Evolutionary conservation across 2,329 filamentous ascomycete genomes (phyloP).

Genomic region (Aspergillus sp.): DNA sequence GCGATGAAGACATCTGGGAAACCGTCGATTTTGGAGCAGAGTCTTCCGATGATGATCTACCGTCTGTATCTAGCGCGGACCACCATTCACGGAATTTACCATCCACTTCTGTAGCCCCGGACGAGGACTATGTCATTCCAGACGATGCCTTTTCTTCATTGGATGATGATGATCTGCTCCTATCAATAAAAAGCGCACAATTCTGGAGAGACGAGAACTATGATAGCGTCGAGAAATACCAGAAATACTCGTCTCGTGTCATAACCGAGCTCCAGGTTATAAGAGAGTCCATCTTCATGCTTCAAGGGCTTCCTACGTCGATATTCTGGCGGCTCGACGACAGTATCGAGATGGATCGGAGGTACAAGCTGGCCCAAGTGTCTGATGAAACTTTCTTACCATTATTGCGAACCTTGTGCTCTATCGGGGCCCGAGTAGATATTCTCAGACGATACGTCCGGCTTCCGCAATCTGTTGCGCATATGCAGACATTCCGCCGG

Average conservation of each 20-base stretch:
- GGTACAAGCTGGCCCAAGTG: constrained; percentile 36
- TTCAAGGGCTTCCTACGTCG: constrained; percentile 73
- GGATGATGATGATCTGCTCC: constrained; percentile 36
- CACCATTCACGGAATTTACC: constrained; percentile 29
- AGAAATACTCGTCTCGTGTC: constrained; percentile 22
- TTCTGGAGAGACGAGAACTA: constrained; percentile 46
- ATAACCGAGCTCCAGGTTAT: constrained; percentile 72
- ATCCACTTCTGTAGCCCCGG: constrained; percentile 24
- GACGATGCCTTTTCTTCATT: constrained; percentile 32
- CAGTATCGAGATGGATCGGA: constrained; percentile 37
- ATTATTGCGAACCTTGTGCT: constrained; percentile 45
- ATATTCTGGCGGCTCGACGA: constrained; percentile 57
- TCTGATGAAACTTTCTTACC: constrained; percentile 32
- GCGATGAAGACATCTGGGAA: constrained; percentile 43
- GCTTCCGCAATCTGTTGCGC: constrained; percentile 51
- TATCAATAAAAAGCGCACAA: constrained; percentile 44
- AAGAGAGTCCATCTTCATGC: constrained; percentile 81
- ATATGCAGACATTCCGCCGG: constrained; percentile 71
- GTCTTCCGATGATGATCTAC: constrained; percentile 41
- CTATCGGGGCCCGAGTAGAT: constrained; percentile 50
- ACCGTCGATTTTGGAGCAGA: constrained; percentile 39
- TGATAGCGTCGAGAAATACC: constrained; percentile 11
- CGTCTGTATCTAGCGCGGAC: constrained; percentile 32
- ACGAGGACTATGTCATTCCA: constrained; percentile 36
- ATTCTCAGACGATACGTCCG: constrained; percentile 51